Evolutionary conservation across 2,329 filamentous ascomycete species (phyloP).

Genomic region (Sphaerulina musiva): DNA sequence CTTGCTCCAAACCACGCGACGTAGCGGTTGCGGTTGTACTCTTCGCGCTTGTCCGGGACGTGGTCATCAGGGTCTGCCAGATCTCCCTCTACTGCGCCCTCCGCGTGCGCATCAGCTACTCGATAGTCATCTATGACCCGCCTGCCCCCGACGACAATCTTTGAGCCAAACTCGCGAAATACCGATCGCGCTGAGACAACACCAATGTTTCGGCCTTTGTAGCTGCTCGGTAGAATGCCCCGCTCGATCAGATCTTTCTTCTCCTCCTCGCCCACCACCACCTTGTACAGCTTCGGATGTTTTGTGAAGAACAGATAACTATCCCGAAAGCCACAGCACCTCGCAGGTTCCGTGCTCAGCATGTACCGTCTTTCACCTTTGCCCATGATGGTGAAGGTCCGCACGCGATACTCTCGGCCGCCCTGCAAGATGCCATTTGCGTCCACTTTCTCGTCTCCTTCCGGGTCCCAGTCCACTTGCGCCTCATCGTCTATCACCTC

Average conservation of each 20-base stretch:
- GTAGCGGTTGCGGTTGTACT: conserved; percentile 99
- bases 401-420: conserved; percentile 86
- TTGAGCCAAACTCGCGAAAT: conserved; percentile 90
- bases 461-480: conserved; percentile 74
- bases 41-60: conserved; percentile 65
- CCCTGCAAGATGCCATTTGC: conserved; percentile 75
- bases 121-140: conserved; percentile 86
- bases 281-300: conserved; percentile 92
- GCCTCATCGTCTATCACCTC: conserved; percentile 91
- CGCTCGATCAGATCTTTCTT: conserved; percentile 94
- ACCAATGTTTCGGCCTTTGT: conserved; percentile 95
- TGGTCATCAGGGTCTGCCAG: conserved; percentile 84
- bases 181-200: conserved; percentile 95
- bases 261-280: conserved; percentile 95
- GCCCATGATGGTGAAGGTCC: conserved; percentile 84
- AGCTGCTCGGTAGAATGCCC: conserved; percentile 92
- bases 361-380: conserved; percentile 87
- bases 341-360: conserved; percentile 93
- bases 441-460: conserved; percentile 90
- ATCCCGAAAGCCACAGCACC: conserved; percentile 94
- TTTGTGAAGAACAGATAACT: conserved; percentile 99
- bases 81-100: conserved; percentile 79
- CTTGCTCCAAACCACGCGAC: conserved; percentile 98
- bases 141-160: conserved; percentile 86
- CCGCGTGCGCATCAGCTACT: conserved; percentile 63